Evolutionary conservation across 108 stramenopile genomes (phyloP).

Genomic region (Cyclotella cryptica): DNA sequence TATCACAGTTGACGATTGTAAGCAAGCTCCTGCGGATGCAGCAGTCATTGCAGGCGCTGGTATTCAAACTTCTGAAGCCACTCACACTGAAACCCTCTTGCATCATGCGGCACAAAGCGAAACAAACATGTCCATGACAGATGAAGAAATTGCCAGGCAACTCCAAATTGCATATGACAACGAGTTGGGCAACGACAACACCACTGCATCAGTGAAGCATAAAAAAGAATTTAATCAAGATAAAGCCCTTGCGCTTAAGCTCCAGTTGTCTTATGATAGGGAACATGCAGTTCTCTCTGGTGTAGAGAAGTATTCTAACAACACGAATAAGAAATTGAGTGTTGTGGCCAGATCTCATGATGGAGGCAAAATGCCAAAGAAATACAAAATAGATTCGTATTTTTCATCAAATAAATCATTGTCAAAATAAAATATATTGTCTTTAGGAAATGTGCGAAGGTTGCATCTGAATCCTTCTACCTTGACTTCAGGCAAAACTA

Average conservation of each 20-base stretch:
- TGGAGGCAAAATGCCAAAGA: slow-evolving; percentile 8
- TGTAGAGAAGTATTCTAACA: slow-evolving; percentile 47
- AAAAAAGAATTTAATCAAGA: slow-evolving; percentile 54
- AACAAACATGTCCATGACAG: slow-evolving; percentile 11
- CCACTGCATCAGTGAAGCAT: slow-evolving; percentile 4
- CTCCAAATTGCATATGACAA: slow-evolving; percentile 26
- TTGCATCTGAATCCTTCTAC: no score
- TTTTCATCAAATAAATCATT: slow-evolving; percentile 30
- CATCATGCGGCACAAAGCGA: no score
- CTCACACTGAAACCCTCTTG: no score
- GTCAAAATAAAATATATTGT: not conserved
- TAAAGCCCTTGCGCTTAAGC: slow-evolving; percentile 62
- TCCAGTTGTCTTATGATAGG: slow-evolving; percentile 75
- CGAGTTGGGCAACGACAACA: not conserved
- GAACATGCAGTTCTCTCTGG: slow-evolving; percentile 57
- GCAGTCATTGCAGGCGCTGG: not conserved
- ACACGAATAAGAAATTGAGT: slow-evolving; percentile 22
- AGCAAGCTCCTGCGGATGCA: not conserved
- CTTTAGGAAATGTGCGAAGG: no score
- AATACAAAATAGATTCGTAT: slow-evolving; percentile 42
- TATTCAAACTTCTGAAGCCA: not conserved
- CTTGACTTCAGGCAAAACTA: no score
- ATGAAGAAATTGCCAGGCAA: slow-evolving; percentile 34
- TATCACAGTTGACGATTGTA: no score
- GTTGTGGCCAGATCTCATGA: slow-evolving; percentile 9